phyloP scores from a whole-genome alignment of 2,329 filamentous ascomycete species.

The Thyridium curvatum region DNA sequence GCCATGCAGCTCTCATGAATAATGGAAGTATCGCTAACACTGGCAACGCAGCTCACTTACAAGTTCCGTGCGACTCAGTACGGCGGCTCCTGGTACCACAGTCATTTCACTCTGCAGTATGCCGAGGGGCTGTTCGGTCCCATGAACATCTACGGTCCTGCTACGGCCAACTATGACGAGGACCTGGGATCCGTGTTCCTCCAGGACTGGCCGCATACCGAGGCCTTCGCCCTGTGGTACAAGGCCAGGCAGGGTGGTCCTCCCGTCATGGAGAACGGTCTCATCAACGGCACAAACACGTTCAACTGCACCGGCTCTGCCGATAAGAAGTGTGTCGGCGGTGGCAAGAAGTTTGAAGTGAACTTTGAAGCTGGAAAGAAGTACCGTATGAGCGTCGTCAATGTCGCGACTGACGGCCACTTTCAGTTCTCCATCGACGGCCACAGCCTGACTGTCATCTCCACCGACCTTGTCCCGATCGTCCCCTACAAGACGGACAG shows the following conservation, averaged over 20 bases:
- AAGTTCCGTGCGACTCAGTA: conserved; percentile 26
- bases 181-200: conserved; percentile 1
- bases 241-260: background rate
- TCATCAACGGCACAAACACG: conserved; percentile 3
- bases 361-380: conserved; percentile 13
- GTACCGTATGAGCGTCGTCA: conserved; percentile 24
- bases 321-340: background rate
- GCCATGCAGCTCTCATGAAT: too few species aligned
- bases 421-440: conserved; percentile 31
- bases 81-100: conserved; percentile 31
- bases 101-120: conserved; percentile 25
- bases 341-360: conserved; percentile 2
- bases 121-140: conserved; percentile 40
- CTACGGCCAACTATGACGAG: conserved; percentile 2
- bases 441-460: conserved; percentile 31
- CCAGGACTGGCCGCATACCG: background rate
- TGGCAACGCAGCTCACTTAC: conserved; percentile 28
- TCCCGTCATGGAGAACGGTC: background rate
- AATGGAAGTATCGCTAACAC: too few species aligned
- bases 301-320: background rate
- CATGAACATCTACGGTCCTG: conserved; percentile 29
- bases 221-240: background rate
- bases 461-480: conserved; percentile 39
- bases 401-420: conserved; percentile 21
- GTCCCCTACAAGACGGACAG: conserved; percentile 39